Evolutionary conservation across 345 rosid genomes (phyloP).

Genomic region (Arabidopsis suecica): DNA sequence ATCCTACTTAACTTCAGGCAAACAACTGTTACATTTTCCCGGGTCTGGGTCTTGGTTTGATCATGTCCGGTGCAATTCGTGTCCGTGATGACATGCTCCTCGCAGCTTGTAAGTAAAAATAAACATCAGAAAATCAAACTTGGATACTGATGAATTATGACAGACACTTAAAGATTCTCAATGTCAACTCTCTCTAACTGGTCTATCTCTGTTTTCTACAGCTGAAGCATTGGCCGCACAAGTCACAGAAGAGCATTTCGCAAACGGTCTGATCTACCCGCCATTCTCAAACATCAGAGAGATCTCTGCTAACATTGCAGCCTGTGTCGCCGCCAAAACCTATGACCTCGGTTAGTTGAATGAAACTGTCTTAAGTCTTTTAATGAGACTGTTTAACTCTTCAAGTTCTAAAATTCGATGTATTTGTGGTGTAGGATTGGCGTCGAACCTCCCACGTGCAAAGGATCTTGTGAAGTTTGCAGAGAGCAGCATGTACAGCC

Average conservation of each 20-base stretch:
- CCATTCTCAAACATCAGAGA: conserved; percentile 87
- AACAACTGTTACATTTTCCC: conserved; percentile 98
- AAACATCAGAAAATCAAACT: neutral
- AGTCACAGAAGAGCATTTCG: conserved; percentile 67
- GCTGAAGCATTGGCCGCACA: conserved; percentile 94
- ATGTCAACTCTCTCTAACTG: neutral
- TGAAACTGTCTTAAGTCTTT: neutral
- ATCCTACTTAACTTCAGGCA: conserved; percentile 54
- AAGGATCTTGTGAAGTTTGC: conserved; percentile 77
- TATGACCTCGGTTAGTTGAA: conserved; percentile 82
- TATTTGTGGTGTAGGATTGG: conserved; percentile 63
- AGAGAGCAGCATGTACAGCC: conserved; percentile 97
- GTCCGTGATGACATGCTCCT: conserved; percentile 96
- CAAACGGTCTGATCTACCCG: conserved; percentile 86
- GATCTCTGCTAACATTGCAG: conserved; percentile 91
- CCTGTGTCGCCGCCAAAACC: conserved; percentile 86
- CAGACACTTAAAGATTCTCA: conserved; percentile 8
- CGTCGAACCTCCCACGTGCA: conserved; percentile 88
- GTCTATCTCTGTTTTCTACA: conserved; percentile 42
- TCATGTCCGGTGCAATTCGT: conserved; percentile 90
- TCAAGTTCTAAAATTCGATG: neutral
- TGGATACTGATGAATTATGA: too few species aligned
- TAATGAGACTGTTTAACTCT: neutral
- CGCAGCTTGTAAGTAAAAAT: conserved; percentile 83
- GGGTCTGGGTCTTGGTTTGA: conserved; percentile 92